Conservation (phyloP, 306 rosid species). For the Urtica urens region DNA sequence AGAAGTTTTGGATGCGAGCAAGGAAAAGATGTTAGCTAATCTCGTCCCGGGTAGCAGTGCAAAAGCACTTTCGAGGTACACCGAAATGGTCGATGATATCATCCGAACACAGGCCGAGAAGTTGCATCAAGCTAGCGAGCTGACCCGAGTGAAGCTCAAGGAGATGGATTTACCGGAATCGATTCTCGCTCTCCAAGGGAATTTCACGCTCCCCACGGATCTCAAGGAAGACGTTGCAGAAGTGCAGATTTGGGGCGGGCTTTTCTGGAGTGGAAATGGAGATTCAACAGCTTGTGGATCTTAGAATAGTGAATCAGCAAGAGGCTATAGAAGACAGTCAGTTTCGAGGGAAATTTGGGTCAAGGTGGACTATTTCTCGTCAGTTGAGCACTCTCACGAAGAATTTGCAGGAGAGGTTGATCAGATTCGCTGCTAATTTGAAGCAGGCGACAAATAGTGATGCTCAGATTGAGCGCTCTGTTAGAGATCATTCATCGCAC, state of each 20-base stretch:
- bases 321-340: slow-evolving; percentile 92
- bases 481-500: slow-evolving; percentile 69
- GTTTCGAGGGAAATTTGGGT: slow-evolving; percentile 86
- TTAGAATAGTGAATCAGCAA: slow-evolving; percentile 90
- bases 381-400: slow-evolving; percentile 90
- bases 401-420: slow-evolving; percentile 86
- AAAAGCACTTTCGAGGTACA: slow-evolving; percentile 90
- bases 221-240: slow-evolving; percentile 95
- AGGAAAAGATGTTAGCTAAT: slow-evolving; percentile 86
- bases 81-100: slow-evolving; percentile 88
- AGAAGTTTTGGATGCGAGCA: slow-evolving; percentile 90
- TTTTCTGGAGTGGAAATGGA: slow-evolving; percentile 88
- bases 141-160: slow-evolving; percentile 90
- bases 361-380: slow-evolving; percentile 95
- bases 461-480: slow-evolving; percentile 79
- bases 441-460: slow-evolving; percentile 98
- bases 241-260: slow-evolving; percentile 91
- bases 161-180: slow-evolving; percentile 98
- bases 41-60: slow-evolving; percentile 91
- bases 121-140: slow-evolving; percentile 90
- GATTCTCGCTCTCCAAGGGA: slow-evolving; percentile 90
- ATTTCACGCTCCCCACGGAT: slow-evolving; percentile 57
- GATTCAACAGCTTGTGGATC: slow-evolving; percentile 85
- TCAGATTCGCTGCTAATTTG: slow-evolving; percentile 87
- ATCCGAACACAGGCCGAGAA: slow-evolving; percentile 94